Evolutionary conservation across 1,284 basidiomycete species (phyloP).

Genomic region (Exobasidium cylindrosporum): DNA sequence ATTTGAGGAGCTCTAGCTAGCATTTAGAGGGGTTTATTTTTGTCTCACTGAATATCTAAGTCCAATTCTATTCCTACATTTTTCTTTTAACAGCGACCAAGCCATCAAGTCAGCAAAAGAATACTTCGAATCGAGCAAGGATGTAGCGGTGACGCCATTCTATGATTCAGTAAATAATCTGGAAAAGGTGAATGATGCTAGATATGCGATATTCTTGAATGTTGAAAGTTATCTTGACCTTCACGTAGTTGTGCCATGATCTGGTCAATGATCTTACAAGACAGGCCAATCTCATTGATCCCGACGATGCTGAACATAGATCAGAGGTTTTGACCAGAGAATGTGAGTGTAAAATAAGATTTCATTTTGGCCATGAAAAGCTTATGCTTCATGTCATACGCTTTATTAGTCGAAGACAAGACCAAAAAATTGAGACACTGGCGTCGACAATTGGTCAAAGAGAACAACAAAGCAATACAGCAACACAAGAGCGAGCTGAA

Average conservation of each 20-base stretch:
- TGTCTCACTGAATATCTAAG: too few species aligned
- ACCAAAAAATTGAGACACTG: neutral
- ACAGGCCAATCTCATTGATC: neutral
- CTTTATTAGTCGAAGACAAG: neutral
- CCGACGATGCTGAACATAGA: neutral
- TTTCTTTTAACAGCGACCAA: neutral
- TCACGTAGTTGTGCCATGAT: neutral
- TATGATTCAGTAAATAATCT: neutral
- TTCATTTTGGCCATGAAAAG: too few species aligned
- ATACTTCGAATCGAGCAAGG: neutral
- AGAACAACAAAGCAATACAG: neutral
- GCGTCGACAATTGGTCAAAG: neutral
- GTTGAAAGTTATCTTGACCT: too few species aligned
- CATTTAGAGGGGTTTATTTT: too few species aligned
- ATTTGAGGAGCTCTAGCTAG: too few species aligned
- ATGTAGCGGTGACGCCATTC: neutral
- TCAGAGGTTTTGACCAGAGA: neutral
- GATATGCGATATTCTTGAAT: too few species aligned
- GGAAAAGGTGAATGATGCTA: neutral
- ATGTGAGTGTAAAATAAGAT: neutral
- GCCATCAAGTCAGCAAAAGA: neutral
- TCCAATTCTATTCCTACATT: neutral
- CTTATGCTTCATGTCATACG: too few species aligned
- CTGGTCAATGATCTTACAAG: neutral
- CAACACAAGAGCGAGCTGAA: neutral